phyloP scores from a whole-genome alignment of 306 rosid genomes.

The Senna siamea region DNA sequence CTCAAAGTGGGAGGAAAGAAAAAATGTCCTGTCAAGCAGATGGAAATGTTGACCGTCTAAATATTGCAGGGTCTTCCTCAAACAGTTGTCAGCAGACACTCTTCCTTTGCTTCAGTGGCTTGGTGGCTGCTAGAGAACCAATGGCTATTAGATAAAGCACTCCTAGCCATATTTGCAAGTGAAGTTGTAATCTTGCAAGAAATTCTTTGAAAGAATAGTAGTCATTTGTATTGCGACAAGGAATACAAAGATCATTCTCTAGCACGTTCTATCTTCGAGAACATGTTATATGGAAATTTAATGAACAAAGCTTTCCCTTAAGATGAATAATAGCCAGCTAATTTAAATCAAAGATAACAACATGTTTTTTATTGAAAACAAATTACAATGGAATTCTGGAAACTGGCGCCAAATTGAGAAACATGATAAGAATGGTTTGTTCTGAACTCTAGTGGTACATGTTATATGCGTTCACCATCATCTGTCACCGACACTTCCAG shows the following conservation, averaged over 20 bases:
- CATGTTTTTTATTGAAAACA: background rate
- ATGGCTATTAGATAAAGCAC: background rate
- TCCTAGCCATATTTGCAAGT: background rate
- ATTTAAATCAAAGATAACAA: slow-evolving; percentile 36
- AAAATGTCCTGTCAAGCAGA: background rate
- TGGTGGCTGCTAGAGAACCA: slow-evolving; percentile 16
- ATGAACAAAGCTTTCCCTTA: slow-evolving; percentile 7
- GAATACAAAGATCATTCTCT: background rate
- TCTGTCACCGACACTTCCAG: slow-evolving; percentile 21
- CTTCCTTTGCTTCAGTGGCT: slow-evolving; percentile 3
- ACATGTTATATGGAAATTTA: slow-evolving; percentile 22
- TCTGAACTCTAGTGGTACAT: slow-evolving; percentile 30
- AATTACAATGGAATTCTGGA: slow-evolving; percentile 1
- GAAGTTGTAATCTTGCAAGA: slow-evolving; percentile 16
- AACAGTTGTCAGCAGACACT: no score
- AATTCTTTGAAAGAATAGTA: background rate
- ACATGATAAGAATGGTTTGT: slow-evolving; percentile 27
- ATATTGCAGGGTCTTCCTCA: background rate
- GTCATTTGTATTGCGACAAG: background rate
- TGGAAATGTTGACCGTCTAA: background rate
- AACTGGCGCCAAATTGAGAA: slow-evolving; percentile 28
- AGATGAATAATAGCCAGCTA: slow-evolving; percentile 23
- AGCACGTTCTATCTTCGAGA: background rate
- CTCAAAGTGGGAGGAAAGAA: background rate
- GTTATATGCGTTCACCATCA: slow-evolving; percentile 1